Conservation (phyloP, 75 land plant genomes). For the Pinus tabuliformis region DNA sequence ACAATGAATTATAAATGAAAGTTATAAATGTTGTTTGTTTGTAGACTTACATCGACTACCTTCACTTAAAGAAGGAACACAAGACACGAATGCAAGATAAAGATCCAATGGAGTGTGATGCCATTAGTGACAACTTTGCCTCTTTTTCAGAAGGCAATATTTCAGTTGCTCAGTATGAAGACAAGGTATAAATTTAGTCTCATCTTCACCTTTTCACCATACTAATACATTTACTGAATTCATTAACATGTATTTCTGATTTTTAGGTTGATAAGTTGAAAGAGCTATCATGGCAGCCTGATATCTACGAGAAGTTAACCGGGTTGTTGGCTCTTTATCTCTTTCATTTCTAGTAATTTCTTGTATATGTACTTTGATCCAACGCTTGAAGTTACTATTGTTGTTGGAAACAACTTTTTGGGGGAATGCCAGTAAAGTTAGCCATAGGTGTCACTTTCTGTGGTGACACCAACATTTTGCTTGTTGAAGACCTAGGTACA, state of each 20-base stretch:
- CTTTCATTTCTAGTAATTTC: background rate
- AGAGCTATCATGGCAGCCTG: constrained; percentile 78
- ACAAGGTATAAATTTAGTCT: constrained; percentile 40
- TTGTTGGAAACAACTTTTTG: constrained; percentile 66
- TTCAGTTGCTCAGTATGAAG: constrained; percentile 44
- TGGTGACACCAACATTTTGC: constrained; percentile 91
- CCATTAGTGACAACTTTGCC: constrained; percentile 24
- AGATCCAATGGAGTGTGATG: constrained; percentile 65
- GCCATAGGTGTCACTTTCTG: constrained; percentile 87
- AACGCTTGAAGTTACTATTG: background rate
- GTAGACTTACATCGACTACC: constrained; percentile 97
- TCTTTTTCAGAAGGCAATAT: constrained; percentile 28
- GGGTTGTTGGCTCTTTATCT: constrained; percentile 69
- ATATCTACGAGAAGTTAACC: constrained; percentile 85
- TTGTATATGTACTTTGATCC: too few species aligned
- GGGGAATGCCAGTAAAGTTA: constrained; percentile 79
- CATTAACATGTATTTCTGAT: background rate
- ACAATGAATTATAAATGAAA: background rate
- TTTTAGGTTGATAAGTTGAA: constrained; percentile 73
- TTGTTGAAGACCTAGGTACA: constrained; percentile 98
- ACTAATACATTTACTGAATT: background rate
- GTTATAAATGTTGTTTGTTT: background rate
- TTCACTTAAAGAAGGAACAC: constrained; percentile 91
- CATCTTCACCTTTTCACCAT: background rate
- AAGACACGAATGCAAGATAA: constrained; percentile 80